Conservation (phyloP, 345 rosid genomes). For the Trapa bicornis region DNA sequence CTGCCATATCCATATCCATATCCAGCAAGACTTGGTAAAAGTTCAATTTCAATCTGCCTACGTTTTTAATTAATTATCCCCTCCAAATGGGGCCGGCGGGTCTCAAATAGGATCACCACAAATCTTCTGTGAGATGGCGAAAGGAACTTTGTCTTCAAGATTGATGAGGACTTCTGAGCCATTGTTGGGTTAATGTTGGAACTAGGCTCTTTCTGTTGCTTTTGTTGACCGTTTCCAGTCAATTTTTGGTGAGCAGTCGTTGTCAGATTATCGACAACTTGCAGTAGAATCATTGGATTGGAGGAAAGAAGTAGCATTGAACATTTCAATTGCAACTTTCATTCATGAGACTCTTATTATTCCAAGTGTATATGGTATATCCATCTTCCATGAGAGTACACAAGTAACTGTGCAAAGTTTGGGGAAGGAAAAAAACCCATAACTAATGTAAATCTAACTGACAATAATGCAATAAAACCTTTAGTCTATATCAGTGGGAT, state of each 20-base stretch:
- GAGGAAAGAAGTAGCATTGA: not conserved
- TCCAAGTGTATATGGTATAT: not conserved
- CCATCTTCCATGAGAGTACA: conserved; percentile 2
- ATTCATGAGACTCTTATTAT: not conserved
- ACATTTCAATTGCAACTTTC: not conserved
- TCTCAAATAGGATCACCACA: conserved; percentile 50
- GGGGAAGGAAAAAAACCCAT: not conserved
- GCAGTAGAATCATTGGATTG: not conserved
- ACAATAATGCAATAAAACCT: not conserved
- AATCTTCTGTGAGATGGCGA: conserved; percentile 69
- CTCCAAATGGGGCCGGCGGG: too few species aligned
- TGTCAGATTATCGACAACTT: not conserved
- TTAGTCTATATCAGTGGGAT: not conserved
- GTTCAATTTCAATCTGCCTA: too few species aligned
- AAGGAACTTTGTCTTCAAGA: conserved; percentile 50
- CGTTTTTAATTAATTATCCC: too few species aligned
- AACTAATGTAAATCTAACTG: not conserved
- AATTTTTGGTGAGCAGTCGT: not conserved
- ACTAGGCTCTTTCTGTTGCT: not conserved
- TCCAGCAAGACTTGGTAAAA: too few species aligned
- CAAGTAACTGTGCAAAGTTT: not conserved
- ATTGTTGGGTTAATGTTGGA: not conserved
- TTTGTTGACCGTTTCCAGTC: not conserved
- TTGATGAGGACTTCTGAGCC: conserved; percentile 59
- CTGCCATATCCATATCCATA: too few species aligned